A percentile compares a stretch with the other conserved stretches of the same genome.
Conservation (phyloP, 176 grass and related monocot genomes). For the Olyra latifolia region DNA sequence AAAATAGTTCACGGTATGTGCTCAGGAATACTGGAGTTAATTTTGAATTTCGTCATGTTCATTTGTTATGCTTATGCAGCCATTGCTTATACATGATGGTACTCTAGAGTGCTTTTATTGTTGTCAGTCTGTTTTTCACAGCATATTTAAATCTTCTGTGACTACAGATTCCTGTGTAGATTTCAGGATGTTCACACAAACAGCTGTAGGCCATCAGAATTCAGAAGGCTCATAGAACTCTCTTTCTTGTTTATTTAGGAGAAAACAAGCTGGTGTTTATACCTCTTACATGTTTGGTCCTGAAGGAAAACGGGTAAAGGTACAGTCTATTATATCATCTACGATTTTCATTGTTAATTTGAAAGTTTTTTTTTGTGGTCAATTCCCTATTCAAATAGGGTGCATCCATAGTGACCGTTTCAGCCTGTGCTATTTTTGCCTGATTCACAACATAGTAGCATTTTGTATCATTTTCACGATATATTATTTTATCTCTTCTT, state of each 20-base stretch:
- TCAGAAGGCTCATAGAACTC: constrained; percentile 21
- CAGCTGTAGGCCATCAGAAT: background rate
- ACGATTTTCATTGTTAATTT: background rate
- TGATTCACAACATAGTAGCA: background rate
- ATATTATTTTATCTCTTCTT: constrained; percentile 8
- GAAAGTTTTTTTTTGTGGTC: background rate
- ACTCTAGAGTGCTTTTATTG: background rate
- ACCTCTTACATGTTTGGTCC: constrained; percentile 85
- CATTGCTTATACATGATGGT: constrained; percentile 10
- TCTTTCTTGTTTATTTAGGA: constrained; percentile 53
- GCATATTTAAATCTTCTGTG: background rate
- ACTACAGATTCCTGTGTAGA: background rate
- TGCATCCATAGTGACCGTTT: background rate
- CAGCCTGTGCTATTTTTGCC: background rate
- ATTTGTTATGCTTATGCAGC: background rate
- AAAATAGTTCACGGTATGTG: constrained; percentile 65
- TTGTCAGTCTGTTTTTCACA: background rate
- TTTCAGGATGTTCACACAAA: constrained; percentile 18
- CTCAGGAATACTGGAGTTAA: background rate
- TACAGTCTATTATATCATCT: constrained; percentile 24
- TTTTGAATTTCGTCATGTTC: background rate
- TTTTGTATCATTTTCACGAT: constrained; percentile 11
- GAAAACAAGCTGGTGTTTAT: constrained; percentile 91
- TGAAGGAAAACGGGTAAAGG: constrained; percentile 87
- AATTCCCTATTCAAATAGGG: background rate